Base-by-base conservation (phyloP, 2,329 filamentous ascomycete genomes). In the Fusarium sp. region DNA sequence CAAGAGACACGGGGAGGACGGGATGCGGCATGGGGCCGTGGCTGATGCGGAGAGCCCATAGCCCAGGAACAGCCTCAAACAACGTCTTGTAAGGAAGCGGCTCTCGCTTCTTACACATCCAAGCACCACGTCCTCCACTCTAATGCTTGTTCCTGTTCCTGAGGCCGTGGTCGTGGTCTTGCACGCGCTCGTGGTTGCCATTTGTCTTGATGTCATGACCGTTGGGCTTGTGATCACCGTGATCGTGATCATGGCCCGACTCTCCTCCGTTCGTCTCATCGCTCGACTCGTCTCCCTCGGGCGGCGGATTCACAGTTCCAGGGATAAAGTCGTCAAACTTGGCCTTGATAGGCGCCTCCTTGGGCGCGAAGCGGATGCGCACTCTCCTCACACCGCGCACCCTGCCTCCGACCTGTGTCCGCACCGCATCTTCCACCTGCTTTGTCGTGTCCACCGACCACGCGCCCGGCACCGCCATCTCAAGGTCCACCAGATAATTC, bases 401-500 rank as follows among this genome's bases (percentile, higher is more conserved):
- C 76, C 93, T 94, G 70, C 87, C 86, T 32, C 94, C 95, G 30
- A 98, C 89, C 66, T 88, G 88, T 52, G 91, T 88, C 69, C 97
- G 90, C 38, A 98, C 88, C 4, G 87, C 85, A 38, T 93, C 90
- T 82, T 99, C 97, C 15, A 97, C 86, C 17, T 88, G 85, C 40
- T 90, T 87, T 9, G 92, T 90, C 64, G 93, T 89, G 63, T 91
- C 90, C 7, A 99, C 86, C 0, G 93, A 93, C 93, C 94, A 97
- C 37, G 86, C 85, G 25, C 88, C 89, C 0, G 96, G 95, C 17
- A 97, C 94, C 2, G 90, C 93, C 70, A 98, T 84, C 82, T 98
- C 95, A 9, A 99, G 83, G 77, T 98, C 97, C 77, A 98, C 92
- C 33, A 98, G 87, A 81, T 97, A 98, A 85, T 98, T 99, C 83